Evolutionary conservation across 2,329 filamentous ascomycete species (phyloP).

Genomic region (Clonostachys byssicola): DNA sequence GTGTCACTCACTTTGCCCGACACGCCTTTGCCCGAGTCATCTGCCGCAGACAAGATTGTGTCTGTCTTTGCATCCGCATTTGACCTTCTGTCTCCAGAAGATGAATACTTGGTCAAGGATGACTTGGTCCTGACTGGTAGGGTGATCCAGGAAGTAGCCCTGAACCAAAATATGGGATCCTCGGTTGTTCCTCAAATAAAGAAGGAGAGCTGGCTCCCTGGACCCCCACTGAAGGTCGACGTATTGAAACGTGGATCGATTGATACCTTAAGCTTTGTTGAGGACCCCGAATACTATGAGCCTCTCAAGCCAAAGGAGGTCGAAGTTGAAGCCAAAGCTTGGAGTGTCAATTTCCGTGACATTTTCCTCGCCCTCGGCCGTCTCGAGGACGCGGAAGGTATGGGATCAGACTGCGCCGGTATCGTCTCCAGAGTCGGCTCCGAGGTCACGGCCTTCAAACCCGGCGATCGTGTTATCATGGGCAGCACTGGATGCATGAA

Average conservation of each 20-base stretch:
- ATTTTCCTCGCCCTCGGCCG: constrained; percentile 7
- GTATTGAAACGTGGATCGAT: constrained; percentile 10
- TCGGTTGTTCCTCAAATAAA: background rate
- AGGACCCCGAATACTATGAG: constrained; percentile 7
- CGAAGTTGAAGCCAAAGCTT: constrained; percentile 17
- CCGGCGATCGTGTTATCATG: constrained; percentile 8
- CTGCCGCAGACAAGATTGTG: too few species aligned
- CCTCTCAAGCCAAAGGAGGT: constrained; percentile 26
- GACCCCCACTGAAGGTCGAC: background rate
- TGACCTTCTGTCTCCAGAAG: constrained; percentile 2
- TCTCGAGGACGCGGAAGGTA: constrained; percentile 7
- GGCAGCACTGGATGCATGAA: constrained; percentile 13
- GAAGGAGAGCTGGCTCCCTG: background rate
- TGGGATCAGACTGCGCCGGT: constrained; percentile 10
- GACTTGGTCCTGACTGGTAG: constrained; percentile 5
- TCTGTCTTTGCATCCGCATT: background rate
- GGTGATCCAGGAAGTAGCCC: background rate
- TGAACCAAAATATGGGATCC: background rate
- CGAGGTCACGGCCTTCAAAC: constrained; percentile 6
- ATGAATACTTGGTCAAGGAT: constrained; percentile 6
- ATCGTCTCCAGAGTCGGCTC: constrained; percentile 10
- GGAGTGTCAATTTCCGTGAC: constrained; percentile 10
- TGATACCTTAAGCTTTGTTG: constrained; percentile 11
- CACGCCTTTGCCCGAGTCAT: background rate
- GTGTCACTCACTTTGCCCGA: too few species aligned